phyloP scores from a whole-genome alignment of 192 early-diverging fungal genomes.

The Phlyctochytrium planicorne region DNA sequence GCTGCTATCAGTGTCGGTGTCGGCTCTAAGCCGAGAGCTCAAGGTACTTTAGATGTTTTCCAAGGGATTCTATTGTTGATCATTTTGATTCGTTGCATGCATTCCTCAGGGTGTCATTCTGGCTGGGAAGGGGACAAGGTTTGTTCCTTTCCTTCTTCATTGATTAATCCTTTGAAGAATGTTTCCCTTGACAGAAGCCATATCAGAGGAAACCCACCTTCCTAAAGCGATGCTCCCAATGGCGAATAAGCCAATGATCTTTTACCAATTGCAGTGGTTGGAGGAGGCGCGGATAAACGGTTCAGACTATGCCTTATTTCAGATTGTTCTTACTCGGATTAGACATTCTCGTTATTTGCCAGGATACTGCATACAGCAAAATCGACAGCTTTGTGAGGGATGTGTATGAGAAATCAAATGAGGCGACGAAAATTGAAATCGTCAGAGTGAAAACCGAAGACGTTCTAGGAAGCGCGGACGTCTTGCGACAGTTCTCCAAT shows the following conservation, averaged over 20 bases:
- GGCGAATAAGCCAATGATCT: conserved; percentile 93
- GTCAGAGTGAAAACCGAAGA: conserved; percentile 45
- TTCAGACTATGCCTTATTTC: conserved; percentile 9
- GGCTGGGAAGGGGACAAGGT: conserved; percentile 21
- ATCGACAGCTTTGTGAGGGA: conserved; percentile 63
- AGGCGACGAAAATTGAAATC: conserved; percentile 64
- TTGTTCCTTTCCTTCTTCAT: background rate
- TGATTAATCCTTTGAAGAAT: conserved; percentile 6
- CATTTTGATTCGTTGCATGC: no score
- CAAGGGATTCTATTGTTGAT: no score
- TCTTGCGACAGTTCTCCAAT: conserved; percentile 73
- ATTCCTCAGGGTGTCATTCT: conserved; percentile 23
- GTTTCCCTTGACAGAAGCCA: conserved; percentile 63
- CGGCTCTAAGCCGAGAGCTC: background rate
- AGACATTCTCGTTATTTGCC: conserved; percentile 77
- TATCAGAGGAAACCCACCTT: conserved; percentile 76
- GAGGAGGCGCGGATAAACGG: conserved; percentile 73
- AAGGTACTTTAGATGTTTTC: background rate
- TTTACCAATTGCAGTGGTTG: conserved; percentile 92
- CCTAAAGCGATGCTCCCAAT: conserved; percentile 95
- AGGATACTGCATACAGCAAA: conserved; percentile 67
- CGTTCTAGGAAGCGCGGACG: conserved; percentile 68
- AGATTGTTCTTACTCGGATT: conserved; percentile 12
- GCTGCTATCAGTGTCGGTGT: background rate
- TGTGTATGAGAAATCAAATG: conserved; percentile 57